A percentile compares a stretch with the other conserved stretches of the same genome.
These are phyloP conservation scores for Pyrrhoderma noxium DNA, from an alignment of 1,284 basidiomycete genomes.

Conservation along the genomic window DNA sequence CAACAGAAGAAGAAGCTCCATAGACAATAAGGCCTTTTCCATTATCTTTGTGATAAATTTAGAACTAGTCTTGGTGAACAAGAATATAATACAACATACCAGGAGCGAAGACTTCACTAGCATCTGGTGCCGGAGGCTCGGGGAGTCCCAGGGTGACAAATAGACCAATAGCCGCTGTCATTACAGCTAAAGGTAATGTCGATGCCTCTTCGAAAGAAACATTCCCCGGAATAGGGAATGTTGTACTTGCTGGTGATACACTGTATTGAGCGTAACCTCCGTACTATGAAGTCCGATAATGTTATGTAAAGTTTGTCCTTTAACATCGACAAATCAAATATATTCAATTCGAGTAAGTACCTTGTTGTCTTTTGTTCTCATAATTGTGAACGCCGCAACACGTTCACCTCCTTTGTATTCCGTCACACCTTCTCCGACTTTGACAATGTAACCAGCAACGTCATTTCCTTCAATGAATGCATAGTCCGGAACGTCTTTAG, in stretches of 20 bases:
- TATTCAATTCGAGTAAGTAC: background rate
- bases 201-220: conserved; percentile 27
- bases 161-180: conserved; percentile 30
- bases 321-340: background rate
- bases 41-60: background rate
- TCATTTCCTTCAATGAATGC: conserved; percentile 19
- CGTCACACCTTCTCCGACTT: conserved; percentile 18
- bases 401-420: conserved; percentile 18
- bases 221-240: conserved; percentile 3
- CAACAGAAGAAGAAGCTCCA: conserved; percentile 29
- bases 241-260: conserved; percentile 12
- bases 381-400: conserved; percentile 25
- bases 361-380: conserved; percentile 13
- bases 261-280: conserved; percentile 15
- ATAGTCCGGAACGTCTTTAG: conserved; percentile 6
- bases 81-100: background rate
- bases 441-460: conserved; percentile 18
- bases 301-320: background rate
- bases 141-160: conserved; percentile 23
- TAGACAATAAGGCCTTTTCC: conserved; percentile 24
- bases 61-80: no score
- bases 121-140: conserved; percentile 11
- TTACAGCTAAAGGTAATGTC: conserved; percentile 27
- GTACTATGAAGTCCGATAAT: conserved; percentile 3
- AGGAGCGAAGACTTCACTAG: background rate